Evolutionary conservation across 2,329 filamentous ascomycete species (phyloP), one percentile per base, ranked within the genome.

Genomic region (Aspergillus novofumigatus): DNA sequence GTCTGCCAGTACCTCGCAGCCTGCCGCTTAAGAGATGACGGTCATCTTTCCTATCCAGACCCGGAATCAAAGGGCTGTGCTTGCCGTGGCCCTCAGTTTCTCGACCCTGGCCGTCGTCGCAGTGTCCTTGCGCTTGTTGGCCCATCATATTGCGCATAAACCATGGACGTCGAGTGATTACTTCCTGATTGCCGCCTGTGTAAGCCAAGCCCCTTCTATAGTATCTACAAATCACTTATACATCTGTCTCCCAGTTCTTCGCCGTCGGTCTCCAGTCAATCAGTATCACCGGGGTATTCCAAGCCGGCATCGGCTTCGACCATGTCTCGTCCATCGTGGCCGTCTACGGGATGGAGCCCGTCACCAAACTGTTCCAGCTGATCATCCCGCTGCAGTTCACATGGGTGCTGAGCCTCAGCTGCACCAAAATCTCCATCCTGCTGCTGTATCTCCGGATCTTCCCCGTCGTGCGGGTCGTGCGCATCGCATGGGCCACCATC

Each of bases 361-460:
- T 67, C 21, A 64, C 58, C 17, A 65, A 62, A 35, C 55, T 67
- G n/a, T 48, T 59, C 17, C 41, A 66, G 25, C 41, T 66, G 41
- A 59, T 66, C 42, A 57, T 68, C 50, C 61, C 65, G 4, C 54
- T 66, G 23, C 64, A 68, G 49, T 60, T 67, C 32, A 52, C 65
- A 3, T 68, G 72, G 58, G 68, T 65, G 10, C 53, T 61, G 5
- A 66, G 64, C 48, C 54, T 67, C 14, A 66, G 56, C 25, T 64
- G 66, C 53, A 62, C 58, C 2, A 67, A 67, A 21, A 54, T 67
- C 44, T 66, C 63, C 20, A 67, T 67, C 7, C 44, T 67, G 42
- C 47, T 62, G 17, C 32, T 67, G 8, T 67, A 67, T 44, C 44
- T 63, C 6, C 58, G 55, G 23, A 63, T 67, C n/a, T 67, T 67